Evolutionary conservation across 495 filamentous ascomycete genomes (phyloP).

Genomic region (Bacidia gigantensis): DNA sequence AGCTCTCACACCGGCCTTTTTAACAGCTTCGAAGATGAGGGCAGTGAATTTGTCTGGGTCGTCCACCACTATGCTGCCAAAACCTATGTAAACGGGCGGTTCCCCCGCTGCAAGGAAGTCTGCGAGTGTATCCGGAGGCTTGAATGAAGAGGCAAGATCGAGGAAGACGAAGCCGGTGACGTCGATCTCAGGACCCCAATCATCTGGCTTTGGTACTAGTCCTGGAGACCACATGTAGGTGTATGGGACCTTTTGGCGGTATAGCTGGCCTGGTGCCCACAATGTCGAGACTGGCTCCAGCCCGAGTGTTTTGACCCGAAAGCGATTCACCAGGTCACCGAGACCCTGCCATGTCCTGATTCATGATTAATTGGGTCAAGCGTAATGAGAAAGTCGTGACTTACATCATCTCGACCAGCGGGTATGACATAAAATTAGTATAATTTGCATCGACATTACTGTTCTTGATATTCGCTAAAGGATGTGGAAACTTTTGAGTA

Average conservation of each 20-base stretch:
- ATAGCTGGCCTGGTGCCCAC: conserved; percentile 52
- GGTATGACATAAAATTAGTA: conserved; percentile 62
- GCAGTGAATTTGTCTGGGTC: conserved; percentile 47
- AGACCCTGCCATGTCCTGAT: conserved; percentile 39
- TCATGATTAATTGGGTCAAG: conserved; percentile 6
- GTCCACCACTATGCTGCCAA: conserved; percentile 57
- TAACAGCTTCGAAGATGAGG: conserved; percentile 49
- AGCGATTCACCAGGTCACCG: conserved; percentile 53
- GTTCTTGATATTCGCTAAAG: conserved; percentile 53
- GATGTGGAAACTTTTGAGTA: conserved; percentile 57
- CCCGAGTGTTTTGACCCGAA: conserved; percentile 42
- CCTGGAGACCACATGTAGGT: conserved; percentile 55
- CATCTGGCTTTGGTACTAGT: conserved; percentile 48
- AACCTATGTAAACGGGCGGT: conserved; percentile 51
- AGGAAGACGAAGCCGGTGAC: conserved; percentile 54
- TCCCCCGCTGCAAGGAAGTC: conserved; percentile 42
- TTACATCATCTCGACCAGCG: conserved; percentile 53
- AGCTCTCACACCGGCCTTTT: conserved; percentile 43
- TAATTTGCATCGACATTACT: conserved; percentile 45
- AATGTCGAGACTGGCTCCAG: conserved; percentile 48
- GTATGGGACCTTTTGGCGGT: conserved; percentile 45
- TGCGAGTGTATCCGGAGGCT: conserved; percentile 38
- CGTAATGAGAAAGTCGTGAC: background rate
- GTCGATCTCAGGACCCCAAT: conserved; percentile 49
- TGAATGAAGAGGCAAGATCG: conserved; percentile 45